phyloP scores from a whole-genome alignment of 2,329 filamentous ascomycete species.

The Sporothrix luriei region DNA sequence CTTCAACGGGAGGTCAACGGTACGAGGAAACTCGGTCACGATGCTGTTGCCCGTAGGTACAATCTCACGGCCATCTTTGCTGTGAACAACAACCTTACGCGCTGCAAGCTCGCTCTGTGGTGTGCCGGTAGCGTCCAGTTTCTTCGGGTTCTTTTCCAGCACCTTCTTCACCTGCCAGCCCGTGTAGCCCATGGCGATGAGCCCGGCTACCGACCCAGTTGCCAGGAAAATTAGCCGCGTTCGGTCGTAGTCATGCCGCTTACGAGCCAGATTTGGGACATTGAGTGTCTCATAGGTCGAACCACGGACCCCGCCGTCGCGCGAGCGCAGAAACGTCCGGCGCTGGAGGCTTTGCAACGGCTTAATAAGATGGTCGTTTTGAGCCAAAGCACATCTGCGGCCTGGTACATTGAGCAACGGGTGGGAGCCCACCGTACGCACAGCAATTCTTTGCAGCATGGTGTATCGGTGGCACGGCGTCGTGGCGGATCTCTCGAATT shows the following conservation, averaged over 20 bases:
- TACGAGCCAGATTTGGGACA: constrained; percentile 51
- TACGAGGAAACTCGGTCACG: constrained; percentile 77
- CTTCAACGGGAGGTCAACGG: constrained; percentile 62
- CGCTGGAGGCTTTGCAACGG: constrained; percentile 34
- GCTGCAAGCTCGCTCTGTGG: constrained; percentile 51
- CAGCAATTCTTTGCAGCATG: constrained; percentile 24
- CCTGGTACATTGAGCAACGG: constrained; percentile 37
- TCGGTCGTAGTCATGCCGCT: constrained; percentile 54
- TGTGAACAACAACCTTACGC: constrained; percentile 64
- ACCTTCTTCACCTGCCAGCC: constrained; percentile 55
- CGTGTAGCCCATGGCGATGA: constrained; percentile 56
- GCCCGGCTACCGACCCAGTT: constrained; percentile 54
- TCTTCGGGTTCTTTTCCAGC: constrained; percentile 40
- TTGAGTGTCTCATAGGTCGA: constrained; percentile 54
- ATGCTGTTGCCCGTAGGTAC: constrained; percentile 79
- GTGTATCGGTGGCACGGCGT: background rate
- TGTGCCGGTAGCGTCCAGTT: constrained; percentile 50
- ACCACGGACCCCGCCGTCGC: constrained; percentile 34
- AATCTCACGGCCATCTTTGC: constrained; percentile 70
- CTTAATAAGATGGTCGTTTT: background rate
- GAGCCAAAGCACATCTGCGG: constrained; percentile 34
- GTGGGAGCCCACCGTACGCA: constrained; percentile 30
- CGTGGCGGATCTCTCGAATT: background rate
- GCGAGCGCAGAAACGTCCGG: constrained; percentile 45
- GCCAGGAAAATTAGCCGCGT: constrained; percentile 56